Evolutionary conservation across 768 basidiomycete species (phyloP).

Genomic region (Mycena venus): DNA sequence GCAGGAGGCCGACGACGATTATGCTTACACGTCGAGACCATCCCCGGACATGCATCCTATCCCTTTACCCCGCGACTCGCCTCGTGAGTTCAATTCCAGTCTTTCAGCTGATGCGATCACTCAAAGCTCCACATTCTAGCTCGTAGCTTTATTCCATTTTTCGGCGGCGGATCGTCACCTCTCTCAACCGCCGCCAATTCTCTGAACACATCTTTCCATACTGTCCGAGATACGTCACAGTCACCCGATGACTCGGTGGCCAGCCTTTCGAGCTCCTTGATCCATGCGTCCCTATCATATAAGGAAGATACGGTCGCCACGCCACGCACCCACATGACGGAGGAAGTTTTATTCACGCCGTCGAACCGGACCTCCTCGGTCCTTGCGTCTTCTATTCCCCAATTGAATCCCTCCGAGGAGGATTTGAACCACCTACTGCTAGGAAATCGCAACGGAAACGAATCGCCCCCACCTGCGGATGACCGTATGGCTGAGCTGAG

Average conservation of each 20-base stretch:
- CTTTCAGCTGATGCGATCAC: neutral
- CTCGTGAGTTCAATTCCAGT: slow-evolving; percentile 37
- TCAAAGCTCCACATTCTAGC: slow-evolving; percentile 8
- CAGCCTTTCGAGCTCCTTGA: slow-evolving; percentile 23
- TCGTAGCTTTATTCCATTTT: slow-evolving; percentile 17
- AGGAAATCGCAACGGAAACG: slow-evolving; percentile 49
- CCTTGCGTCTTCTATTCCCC: slow-evolving; percentile 39
- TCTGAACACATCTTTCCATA: slow-evolving; percentile 37
- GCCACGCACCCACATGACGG: slow-evolving; percentile 49
- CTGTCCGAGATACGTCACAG: slow-evolving; percentile 38
- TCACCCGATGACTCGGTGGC: slow-evolving; percentile 25
- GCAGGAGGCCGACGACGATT: slow-evolving; percentile 35
- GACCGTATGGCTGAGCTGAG: slow-evolving; percentile 55
- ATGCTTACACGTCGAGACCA: slow-evolving; percentile 36
- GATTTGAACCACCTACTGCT: slow-evolving; percentile 33
- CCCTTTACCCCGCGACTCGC: slow-evolving; percentile 38
- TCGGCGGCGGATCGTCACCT: slow-evolving; percentile 24
- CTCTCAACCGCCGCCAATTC: slow-evolving; percentile 19
- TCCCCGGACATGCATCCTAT: slow-evolving; percentile 59
- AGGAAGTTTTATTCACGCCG: slow-evolving; percentile 55
- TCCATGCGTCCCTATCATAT: slow-evolving; percentile 37
- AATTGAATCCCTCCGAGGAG: slow-evolving; percentile 37
- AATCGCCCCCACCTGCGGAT: slow-evolving; percentile 54
- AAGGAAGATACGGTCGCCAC: slow-evolving; percentile 52
- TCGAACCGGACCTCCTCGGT: slow-evolving; percentile 51